Conservation (phyloP, 371 early-diverging fungal genomes). For the Mortierella sp. region DNA sequence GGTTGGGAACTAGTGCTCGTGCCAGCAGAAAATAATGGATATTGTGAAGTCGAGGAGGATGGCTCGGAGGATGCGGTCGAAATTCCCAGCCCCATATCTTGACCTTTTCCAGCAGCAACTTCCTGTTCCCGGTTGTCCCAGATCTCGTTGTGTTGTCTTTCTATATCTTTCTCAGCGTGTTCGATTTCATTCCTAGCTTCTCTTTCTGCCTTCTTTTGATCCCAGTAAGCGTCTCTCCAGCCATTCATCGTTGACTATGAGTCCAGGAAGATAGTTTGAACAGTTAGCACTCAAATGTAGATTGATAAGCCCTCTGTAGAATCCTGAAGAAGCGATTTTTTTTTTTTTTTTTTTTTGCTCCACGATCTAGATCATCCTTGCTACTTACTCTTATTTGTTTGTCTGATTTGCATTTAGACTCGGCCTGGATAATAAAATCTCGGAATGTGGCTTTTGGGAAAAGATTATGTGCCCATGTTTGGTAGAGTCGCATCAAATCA, state of each 20-base stretch:
- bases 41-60: too few relatives aligned
- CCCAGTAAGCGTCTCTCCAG: constrained; percentile 39
- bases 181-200: constrained; percentile 8
- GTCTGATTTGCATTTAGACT: constrained; percentile 30
- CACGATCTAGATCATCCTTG: too few relatives aligned
- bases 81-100: too few relatives aligned
- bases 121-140: constrained; percentile 19
- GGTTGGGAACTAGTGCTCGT: too few relatives aligned
- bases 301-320: neutral
- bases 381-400: constrained; percentile 33
- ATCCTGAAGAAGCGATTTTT: neutral
- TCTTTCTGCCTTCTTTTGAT: constrained; percentile 6
- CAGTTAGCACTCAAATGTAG: neutral
- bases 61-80: too few relatives aligned
- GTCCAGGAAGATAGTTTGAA: neutral
- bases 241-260: constrained; percentile 30
- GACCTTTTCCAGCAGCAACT: too few relatives aligned
- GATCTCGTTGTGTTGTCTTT: constrained; percentile 14
- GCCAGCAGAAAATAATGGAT: too few relatives aligned
- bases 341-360: neutral
- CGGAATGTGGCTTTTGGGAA: constrained; percentile 43
- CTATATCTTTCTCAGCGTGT: constrained; percentile 10
- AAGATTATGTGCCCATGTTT: constrained; percentile 48
- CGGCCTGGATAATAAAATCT: constrained; percentile 36
- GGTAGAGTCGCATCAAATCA: constrained; percentile 41